Conservation (phyloP, 345 rosid species). For the Pugionium dolabratum region DNA sequence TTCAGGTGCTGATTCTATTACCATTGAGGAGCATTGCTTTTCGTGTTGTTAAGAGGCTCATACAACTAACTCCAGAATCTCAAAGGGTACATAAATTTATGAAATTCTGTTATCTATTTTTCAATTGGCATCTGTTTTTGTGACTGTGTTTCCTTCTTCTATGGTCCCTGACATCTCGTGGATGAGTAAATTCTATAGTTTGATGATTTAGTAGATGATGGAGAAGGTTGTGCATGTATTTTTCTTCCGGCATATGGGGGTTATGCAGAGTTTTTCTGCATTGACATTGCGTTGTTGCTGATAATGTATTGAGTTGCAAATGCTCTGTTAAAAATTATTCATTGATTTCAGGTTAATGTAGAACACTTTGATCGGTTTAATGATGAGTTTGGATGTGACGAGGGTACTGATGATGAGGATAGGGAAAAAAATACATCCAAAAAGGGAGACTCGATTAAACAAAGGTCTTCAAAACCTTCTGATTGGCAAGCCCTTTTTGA, state of each 20-base stretch:
- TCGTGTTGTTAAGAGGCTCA: slow-evolving; percentile 70
- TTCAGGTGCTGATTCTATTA: slow-evolving; percentile 77
- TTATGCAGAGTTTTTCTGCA: slow-evolving; percentile 7
- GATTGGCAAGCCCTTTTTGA: slow-evolving; percentile 83
- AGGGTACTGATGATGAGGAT: slow-evolving; percentile 47
- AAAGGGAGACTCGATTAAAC: slow-evolving; percentile 36
- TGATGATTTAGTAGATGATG: not conserved
- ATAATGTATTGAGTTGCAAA: slow-evolving; percentile 4
- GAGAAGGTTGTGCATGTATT: not conserved
- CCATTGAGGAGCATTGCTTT: slow-evolving; percentile 72
- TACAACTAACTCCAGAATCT: slow-evolving; percentile 69
- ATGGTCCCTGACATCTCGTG: slow-evolving; percentile 1
- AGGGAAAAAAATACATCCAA: slow-evolving; percentile 23
- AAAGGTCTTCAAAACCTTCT: slow-evolving; percentile 73
- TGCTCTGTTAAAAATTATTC: slow-evolving; percentile 15
- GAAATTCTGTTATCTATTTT: not conserved
- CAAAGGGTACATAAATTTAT: slow-evolving; percentile 56
- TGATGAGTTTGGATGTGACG: slow-evolving; percentile 73
- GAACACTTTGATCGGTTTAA: slow-evolving; percentile 76
- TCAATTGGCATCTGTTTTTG: slow-evolving; percentile 1
- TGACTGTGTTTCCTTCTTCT: slow-evolving; percentile 12
- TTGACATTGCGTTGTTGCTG: slow-evolving; percentile 26
- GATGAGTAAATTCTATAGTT: not conserved
- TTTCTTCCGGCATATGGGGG: slow-evolving; percentile 11
- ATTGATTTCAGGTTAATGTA: slow-evolving; percentile 64